These are phyloP conservation scores for Moesziomyces aphidis DNA, from an alignment of 1,284 basidiomycete genomes.

Conservation along the genomic window DNA sequence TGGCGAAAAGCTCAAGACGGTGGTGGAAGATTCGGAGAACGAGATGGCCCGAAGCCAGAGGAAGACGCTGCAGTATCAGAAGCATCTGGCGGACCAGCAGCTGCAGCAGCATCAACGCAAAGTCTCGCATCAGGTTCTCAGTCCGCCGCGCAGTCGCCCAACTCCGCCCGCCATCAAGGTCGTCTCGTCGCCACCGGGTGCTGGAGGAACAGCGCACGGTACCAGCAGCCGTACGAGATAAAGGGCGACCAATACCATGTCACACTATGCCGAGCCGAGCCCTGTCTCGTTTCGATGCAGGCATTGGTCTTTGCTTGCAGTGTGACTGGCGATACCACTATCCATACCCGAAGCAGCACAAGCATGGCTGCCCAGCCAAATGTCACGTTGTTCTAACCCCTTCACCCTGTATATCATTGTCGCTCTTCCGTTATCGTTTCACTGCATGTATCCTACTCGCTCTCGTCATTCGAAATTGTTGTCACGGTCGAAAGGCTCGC, in stretches of 20 bases:
- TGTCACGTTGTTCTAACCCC: too few relatives aligned
- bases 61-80: conserved; percentile 41
- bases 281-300: too few relatives aligned
- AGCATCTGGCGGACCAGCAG: conserved; percentile 42
- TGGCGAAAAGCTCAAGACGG: conserved; percentile 40
- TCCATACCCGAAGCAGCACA: background rate
- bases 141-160: conserved; percentile 13
- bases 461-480: background rate
- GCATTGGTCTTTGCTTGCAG: background rate
- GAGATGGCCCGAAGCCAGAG: conserved; percentile 33
- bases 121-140: conserved; percentile 24
- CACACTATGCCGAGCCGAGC: background rate
- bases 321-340: background rate
- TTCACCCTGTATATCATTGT: background rate
- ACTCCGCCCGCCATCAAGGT: conserved; percentile 20
- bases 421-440: background rate
- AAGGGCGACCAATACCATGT: background rate
- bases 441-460: background rate
- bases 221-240: background rate
- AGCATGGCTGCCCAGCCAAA: background rate
- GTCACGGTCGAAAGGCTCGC: too few relatives aligned
- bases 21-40: conserved; percentile 39
- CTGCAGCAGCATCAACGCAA: conserved; percentile 37
- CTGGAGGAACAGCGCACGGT: background rate
- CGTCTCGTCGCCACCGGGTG: conserved; percentile 5